Conservation (phyloP, 2,329 filamentous ascomycete species). For the Xylariaceae sp. region DNA sequence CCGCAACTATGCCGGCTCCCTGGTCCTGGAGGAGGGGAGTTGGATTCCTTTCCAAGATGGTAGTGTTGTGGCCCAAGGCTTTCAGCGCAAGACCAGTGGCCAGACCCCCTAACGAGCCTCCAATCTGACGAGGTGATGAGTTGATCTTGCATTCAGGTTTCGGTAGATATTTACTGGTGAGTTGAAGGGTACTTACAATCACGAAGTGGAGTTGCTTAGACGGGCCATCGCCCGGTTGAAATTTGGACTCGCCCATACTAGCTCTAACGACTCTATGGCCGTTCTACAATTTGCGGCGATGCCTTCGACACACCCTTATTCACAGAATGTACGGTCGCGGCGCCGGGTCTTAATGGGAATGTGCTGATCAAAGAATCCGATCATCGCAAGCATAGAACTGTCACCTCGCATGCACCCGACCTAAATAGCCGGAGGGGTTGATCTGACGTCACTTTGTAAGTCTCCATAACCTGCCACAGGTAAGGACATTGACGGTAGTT, state of each 20-base stretch:
- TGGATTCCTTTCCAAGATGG: conserved; percentile 40
- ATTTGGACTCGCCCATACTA: background rate
- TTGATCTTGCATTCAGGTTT: no score
- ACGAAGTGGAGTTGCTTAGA: conserved; percentile 23
- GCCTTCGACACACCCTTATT: no score
- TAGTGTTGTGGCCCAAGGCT: conserved; percentile 35
- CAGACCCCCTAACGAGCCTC: conserved; percentile 38
- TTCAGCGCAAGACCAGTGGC: conserved; percentile 36
- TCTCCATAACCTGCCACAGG: no score
- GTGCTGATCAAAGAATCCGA: no score
- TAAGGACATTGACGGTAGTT: no score
- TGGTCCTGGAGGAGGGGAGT: conserved; percentile 41
- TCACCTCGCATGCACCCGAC: no score
- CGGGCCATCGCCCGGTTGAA: background rate
- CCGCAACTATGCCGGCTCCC: conserved; percentile 44
- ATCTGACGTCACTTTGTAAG: conserved; percentile 1
- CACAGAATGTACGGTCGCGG: no score
- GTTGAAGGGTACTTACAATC: conserved; percentile 14
- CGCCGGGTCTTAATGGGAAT: no score
- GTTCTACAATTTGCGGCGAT: no score
- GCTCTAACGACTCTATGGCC: no score
- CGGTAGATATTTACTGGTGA: conserved; percentile 1
- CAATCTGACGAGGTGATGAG: conserved; percentile 30
- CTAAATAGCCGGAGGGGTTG: background rate
- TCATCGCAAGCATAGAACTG: no score